Evolutionary conservation across 345 rosid species (phyloP).

Genomic region (Aegle marmelos): DNA sequence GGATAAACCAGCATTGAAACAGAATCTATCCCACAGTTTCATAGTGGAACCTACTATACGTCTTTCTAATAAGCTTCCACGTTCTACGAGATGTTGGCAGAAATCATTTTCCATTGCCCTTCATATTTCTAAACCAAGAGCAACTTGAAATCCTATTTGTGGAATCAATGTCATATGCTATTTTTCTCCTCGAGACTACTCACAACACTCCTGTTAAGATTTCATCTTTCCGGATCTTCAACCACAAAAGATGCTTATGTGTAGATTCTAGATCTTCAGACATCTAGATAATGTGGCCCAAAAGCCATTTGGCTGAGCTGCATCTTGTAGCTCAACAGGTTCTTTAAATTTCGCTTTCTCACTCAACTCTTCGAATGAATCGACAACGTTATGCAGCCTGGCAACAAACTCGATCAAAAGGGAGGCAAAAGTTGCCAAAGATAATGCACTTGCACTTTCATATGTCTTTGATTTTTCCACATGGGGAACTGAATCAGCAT

Average conservation of each 20-base stretch:
- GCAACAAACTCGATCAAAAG: conserved; percentile 88
- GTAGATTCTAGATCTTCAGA: conserved; percentile 23
- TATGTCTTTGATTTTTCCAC: conserved; percentile 63
- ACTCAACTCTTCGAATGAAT: conserved; percentile 66
- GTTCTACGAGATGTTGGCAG: not conserved
- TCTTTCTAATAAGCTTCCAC: not conserved
- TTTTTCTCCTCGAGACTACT: not conserved
- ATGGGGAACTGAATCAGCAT: conserved; percentile 22
- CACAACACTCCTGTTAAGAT: not conserved
- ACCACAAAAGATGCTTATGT: not conserved
- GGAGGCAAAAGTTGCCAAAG: conserved; percentile 85
- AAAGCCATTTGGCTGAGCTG: conserved; percentile 31
- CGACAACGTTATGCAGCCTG: conserved; percentile 67
- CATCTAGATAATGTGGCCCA: conserved; percentile 37
- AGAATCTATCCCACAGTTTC: not conserved
- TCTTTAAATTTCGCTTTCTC: conserved; percentile 67
- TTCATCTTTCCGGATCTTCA: not conserved
- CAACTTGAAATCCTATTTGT: not conserved
- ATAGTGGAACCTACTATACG: no score
- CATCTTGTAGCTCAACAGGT: conserved; percentile 30
- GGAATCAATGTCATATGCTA: not conserved
- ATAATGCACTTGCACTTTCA: conserved; percentile 85
- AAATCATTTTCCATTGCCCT: not conserved
- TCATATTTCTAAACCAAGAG: not conserved
- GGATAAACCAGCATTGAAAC: not conserved